These are phyloP conservation scores for Crotalaria pallida DNA, from an alignment of 306 rosid species.

Conservation along the genomic window DNA sequence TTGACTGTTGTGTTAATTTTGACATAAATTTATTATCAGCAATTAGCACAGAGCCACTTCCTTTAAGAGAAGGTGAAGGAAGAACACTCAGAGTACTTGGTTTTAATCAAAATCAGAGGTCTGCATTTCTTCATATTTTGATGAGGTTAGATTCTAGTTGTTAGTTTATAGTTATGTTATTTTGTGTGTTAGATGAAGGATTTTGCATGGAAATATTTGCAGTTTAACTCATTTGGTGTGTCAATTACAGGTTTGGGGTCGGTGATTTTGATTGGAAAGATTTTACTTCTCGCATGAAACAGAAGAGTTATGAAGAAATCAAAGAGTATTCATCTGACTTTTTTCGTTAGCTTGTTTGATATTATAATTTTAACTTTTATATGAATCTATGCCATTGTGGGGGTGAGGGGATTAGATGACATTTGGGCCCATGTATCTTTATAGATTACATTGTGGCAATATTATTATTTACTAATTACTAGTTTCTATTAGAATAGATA, in stretches of 20 bases:
- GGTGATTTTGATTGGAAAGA: conserved; percentile 95
- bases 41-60: conserved; percentile 64
- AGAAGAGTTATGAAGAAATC: too few relatives aligned
- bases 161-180: too few relatives aligned
- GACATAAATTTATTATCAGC: too few relatives aligned
- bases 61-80: conserved; percentile 98
- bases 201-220: conserved; percentile 21
- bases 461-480: neutral
- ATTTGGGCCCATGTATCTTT: neutral
- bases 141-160: too few relatives aligned
- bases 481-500: neutral
- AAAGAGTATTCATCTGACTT: conserved; percentile 49
- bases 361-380: neutral
- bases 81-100: conserved; percentile 92
- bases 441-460: neutral
- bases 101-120: too few relatives aligned
- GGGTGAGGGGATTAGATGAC: neutral
- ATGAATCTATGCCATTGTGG: conserved; percentile 15
- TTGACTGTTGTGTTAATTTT: too few relatives aligned
- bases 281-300: conserved; percentile 80
- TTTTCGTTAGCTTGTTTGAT: conserved; percentile 30
- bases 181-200: too few relatives aligned
- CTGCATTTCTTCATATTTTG: too few relatives aligned
- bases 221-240: conserved; percentile 23
- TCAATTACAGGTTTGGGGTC: conserved; percentile 75